phyloP scores from a whole-genome alignment of 331 rosid species.

The Saraca asoca region DNA sequence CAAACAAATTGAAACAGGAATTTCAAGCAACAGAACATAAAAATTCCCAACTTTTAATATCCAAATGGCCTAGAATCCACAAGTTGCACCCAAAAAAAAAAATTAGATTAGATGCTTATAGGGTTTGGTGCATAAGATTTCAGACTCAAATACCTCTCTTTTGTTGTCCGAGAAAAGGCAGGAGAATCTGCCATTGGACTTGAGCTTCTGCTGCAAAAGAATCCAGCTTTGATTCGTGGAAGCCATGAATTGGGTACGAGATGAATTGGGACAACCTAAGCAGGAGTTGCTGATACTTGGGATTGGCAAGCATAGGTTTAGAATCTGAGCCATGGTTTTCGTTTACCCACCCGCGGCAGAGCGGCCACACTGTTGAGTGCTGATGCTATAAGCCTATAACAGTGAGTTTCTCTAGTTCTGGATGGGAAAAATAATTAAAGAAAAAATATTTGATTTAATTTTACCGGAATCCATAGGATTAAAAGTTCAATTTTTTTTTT shows the following conservation, averaged over 20 bases:
- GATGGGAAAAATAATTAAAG: too few relatives aligned
- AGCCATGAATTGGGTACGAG: conserved; percentile 32
- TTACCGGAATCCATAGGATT: too few relatives aligned
- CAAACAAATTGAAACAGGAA: not conserved
- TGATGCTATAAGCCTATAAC: too few relatives aligned
- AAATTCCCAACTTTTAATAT: not conserved
- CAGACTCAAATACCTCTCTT: conserved; percentile 50
- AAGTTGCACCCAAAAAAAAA: too few relatives aligned
- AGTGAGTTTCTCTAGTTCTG: too few relatives aligned
- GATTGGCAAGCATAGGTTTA: conserved; percentile 56
- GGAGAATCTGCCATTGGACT: conserved; percentile 55
- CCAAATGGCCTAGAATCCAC: not conserved
- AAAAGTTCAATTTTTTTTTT: too few relatives aligned
- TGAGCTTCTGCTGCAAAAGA: conserved; percentile 52
- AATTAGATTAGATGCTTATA: too few relatives aligned
- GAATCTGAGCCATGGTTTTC: conserved; percentile 56
- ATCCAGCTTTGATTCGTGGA: conserved; percentile 42
- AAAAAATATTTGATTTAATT: not conserved
- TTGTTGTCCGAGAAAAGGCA: conserved; percentile 77
- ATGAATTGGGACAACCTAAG: conserved; percentile 17
- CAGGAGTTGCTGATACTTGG: conserved; percentile 28
- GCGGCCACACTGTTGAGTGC: too few relatives aligned
- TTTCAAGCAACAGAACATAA: not conserved
- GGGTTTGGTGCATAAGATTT: not conserved
- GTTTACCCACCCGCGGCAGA: conserved; percentile 14